Evolutionary conservation across 805 yeast species (phyloP).

Genomic region (Candida dendrica): DNA sequence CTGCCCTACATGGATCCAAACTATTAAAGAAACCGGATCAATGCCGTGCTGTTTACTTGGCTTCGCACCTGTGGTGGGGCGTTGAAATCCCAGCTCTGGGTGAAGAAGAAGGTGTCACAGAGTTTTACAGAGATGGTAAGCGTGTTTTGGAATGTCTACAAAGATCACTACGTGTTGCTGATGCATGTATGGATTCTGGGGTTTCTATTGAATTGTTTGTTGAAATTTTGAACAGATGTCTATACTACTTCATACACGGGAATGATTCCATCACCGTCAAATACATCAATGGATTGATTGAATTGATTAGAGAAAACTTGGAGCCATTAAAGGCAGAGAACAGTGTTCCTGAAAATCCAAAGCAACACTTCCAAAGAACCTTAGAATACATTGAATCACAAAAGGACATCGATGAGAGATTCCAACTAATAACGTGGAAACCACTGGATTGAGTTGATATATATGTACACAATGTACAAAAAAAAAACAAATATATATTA

Average conservation of each 20-base stretch:
- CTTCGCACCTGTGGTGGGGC: constrained; percentile 94
- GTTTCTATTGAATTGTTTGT: constrained; percentile 78
- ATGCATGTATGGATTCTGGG: constrained; percentile 79
- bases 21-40: constrained; percentile 89
- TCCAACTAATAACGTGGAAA: constrained; percentile 38
- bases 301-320: constrained; percentile 64
- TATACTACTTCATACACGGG: constrained; percentile 81
- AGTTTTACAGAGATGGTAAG: constrained; percentile 45
- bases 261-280: constrained; percentile 59
- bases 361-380: constrained; percentile 62
- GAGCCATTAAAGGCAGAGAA: constrained; percentile 15
- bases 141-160: constrained; percentile 88
- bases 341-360: constrained; percentile 16
- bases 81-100: constrained; percentile 47
- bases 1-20: constrained; percentile 83
- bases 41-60: constrained; percentile 80
- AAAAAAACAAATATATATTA: too few species aligned
- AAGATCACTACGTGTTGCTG: constrained; percentile 83
- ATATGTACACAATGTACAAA: not conserved
- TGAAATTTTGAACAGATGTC: constrained; percentile 80
- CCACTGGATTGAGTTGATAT: not conserved
- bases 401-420: constrained; percentile 62
- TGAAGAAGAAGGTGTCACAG: constrained; percentile 36
- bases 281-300: constrained; percentile 82
- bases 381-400: constrained; percentile 64